Evolutionary conservation across 345 rosid species (phyloP), one percentile per base, ranked within the genome.

Genomic region (Euclidium syriacum): DNA sequence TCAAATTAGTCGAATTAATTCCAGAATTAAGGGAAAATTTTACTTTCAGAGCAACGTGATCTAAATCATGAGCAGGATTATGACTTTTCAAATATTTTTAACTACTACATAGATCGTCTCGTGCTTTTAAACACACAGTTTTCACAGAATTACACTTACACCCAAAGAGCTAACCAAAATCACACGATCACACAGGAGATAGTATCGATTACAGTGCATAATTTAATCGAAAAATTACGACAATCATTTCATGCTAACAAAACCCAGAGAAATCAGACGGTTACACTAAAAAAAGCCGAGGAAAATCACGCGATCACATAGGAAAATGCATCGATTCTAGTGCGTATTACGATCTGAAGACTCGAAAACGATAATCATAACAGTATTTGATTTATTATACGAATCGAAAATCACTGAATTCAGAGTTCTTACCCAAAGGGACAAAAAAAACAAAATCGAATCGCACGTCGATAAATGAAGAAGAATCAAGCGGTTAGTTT

Each of bases 331-430:
- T 36, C 9, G 67, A 36, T 46, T 12, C 25, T 6, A 51, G 39
- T 27, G 20, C 34, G 17, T 15, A n/a, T 1, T n/a, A 12, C 20
- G 42, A 64, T 53, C 43, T 4, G 5, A 6, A 51, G 0, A 1
- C 29, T 36, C 11, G 15, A 52, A 52, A 40, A 22, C 2, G 8
- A 22, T 2, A 5, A 40, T 2, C 39, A n/a, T 5, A 3, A 27
- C 7, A 10, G 29, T 6, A 48, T 6, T 25, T 11, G 53, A 43
- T 34, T 18, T 23, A 42, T 18, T 14, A 52, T 43, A 52, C 8
- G 34, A 69, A 69, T 52, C 62, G 41, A 11, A 26, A 35, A 43
- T 5, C 68, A 60, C 5, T 43, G 62, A 42, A 59, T 50, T 39
- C 38, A n/a, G 18, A 49, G 64, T 59, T 38, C 58, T 2, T 47